Evolutionary conservation across 345 rosid species (phyloP), one percentile per base, ranked within the genome.

Genomic region (Conringia planisiliqua): DNA sequence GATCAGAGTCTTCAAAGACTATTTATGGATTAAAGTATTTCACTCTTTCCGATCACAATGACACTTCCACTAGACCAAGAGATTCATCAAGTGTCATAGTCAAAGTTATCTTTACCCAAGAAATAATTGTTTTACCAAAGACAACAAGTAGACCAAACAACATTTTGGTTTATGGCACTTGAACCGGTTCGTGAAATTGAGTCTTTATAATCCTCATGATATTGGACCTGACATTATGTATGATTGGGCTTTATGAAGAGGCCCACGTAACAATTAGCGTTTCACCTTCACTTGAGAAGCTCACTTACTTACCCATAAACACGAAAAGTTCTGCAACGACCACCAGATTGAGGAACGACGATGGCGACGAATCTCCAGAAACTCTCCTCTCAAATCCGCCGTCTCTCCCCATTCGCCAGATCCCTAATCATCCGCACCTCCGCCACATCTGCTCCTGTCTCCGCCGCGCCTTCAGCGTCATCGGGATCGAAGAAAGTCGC

Each of bases 401-500:
- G 87, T 16, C 70, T 83, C 70, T 80, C 86, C 36, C 85, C 83
- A 17, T 71, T 75, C 1, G 40, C 86, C 75, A 79, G 72, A 71
- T 81, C 82, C 78, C 20, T 82, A 27, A 42, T 74, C 54, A 3
- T 72, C 36, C 88, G 89, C 14, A 71, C 84, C 54, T 77, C 85
- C 69, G 80, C 86, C 71, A 71, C 88, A 40, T 69, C 81, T 22
- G 62, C 82, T 24, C 72, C 71, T 1, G 32, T 66, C 27, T 9
- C 68, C 52, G 26, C n/a, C 3, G 29, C 50, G 4, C 55, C 74
- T 9, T 73, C 76, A 8, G 85, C 81, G 0, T 86, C 74, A 0
- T 1, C 78, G 35, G 70, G 85, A 77, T 78, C 96, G 46, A 90
- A 88, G 71, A 95, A 88, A 78, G 99, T 95, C 61, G 4, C 97